Percentiles rank a stretch among this genome's conserved stretches.
Conservation (phyloP, 306 rosid genomes). For the Crotalaria pallida region DNA sequence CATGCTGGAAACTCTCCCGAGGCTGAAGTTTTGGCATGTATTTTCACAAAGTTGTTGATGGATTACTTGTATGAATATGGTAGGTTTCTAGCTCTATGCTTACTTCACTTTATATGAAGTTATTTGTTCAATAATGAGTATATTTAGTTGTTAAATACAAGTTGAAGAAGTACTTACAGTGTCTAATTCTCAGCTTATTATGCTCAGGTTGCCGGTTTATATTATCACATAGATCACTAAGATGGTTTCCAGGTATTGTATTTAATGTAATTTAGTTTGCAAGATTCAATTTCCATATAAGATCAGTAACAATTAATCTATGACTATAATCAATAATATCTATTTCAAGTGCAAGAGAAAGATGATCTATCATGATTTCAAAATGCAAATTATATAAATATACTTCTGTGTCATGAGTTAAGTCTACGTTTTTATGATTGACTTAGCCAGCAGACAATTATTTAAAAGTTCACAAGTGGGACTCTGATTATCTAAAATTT, state of each 20-base stretch:
- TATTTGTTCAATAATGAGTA: not conserved
- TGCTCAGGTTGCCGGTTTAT: conserved; percentile 86
- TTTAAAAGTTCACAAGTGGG: conserved; percentile 1
- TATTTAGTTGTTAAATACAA: conserved; percentile 4
- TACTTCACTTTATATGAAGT: not conserved
- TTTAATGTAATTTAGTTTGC: conserved; percentile 6
- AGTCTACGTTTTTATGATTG: conserved; percentile 2
- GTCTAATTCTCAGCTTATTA: conserved; percentile 59
- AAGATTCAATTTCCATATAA: not conserved
- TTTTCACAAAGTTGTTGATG: conserved; percentile 75
- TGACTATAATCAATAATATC: not conserved
- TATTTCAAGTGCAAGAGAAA: not conserved
- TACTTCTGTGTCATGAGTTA: not conserved
- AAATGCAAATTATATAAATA: not conserved
- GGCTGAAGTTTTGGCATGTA: conserved; percentile 56
- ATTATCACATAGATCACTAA: conserved; percentile 45
- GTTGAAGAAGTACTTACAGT: conserved; percentile 23
- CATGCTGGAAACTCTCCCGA: conserved; percentile 78
- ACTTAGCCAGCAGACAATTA: not conserved
- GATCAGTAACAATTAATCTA: not conserved
- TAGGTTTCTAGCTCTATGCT: conserved; percentile 22
- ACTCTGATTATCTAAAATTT: not conserved
- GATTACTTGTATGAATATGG: conserved; percentile 96
- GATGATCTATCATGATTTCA: not conserved
- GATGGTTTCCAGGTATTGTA: conserved; percentile 81